phyloP scores from a whole-genome alignment of 2,329 filamentous ascomycete genomes.

The Colletotrichum trifolii region DNA sequence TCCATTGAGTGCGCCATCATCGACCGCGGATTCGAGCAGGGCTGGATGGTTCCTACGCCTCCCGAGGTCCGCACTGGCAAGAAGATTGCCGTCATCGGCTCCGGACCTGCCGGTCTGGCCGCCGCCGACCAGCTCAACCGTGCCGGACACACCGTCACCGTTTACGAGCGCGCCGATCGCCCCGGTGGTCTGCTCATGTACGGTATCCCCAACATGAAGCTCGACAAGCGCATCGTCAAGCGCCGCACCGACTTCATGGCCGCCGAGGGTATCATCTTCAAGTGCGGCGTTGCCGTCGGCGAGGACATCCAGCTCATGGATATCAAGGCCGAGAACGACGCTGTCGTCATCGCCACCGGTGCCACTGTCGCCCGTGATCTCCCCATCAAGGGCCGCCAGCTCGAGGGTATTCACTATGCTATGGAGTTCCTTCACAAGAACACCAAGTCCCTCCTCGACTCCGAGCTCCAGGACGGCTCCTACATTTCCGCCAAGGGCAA shows the following conservation, averaged over 20 bases:
- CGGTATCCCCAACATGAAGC: slow-evolving; percentile 99
- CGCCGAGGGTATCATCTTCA: slow-evolving; percentile 85
- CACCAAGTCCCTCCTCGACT: slow-evolving; percentile 97
- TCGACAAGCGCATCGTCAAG: slow-evolving; percentile 97
- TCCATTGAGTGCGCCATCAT: slow-evolving; percentile 98
- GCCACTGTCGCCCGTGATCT: slow-evolving; percentile 93
- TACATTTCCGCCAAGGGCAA: slow-evolving; percentile 98
- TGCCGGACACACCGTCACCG: slow-evolving; percentile 86
- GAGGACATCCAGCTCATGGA: slow-evolving; percentile 76
- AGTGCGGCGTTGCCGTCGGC: slow-evolving; percentile 81
- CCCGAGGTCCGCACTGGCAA: slow-evolving; percentile 87
- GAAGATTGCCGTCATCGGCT: slow-evolving; percentile 88
- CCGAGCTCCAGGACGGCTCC: slow-evolving; percentile 81
- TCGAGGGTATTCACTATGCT: slow-evolving; percentile 92
- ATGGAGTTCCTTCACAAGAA: slow-evolving; percentile 99
- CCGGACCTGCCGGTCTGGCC: slow-evolving; percentile 90
- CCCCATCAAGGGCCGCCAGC: slow-evolving; percentile 87
- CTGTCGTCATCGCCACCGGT: slow-evolving; percentile 91
- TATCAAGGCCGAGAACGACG: slow-evolving; percentile 79
- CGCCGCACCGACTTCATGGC: slow-evolving; percentile 96
- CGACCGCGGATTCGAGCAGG: slow-evolving; percentile 96
- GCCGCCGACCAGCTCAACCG: slow-evolving; percentile 94
- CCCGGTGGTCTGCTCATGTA: slow-evolving; percentile 96
- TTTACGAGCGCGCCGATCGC: slow-evolving; percentile 94
- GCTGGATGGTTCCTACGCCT: slow-evolving; percentile 91